A percentile compares a stretch with the other conserved stretches of the same genome.
These are phyloP conservation scores for Phytophthora pini DNA, from an alignment of 352 stramenopile genomes.

Conservation along the genomic window DNA sequence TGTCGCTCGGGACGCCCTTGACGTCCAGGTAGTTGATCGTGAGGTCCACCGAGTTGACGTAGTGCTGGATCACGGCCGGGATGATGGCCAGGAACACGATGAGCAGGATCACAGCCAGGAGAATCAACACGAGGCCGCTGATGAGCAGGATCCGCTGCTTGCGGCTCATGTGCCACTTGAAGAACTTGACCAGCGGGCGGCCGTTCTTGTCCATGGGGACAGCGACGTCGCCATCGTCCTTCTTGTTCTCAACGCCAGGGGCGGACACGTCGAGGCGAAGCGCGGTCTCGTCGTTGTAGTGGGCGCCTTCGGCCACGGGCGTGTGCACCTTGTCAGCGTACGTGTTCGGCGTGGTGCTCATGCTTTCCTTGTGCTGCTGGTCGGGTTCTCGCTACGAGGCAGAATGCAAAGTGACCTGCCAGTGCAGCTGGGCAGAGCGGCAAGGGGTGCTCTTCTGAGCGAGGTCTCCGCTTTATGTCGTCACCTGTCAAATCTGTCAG, in stretches of 20 bases:
- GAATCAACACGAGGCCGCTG: conserved; percentile 42
- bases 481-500: conserved; percentile 14
- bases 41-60: conserved; percentile 62
- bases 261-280: conserved; percentile 38
- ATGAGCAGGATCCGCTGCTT: conserved; percentile 58
- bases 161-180: conserved; percentile 64
- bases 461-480: conserved; percentile 6
- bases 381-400: conserved; percentile 5
- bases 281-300: conserved; percentile 37
- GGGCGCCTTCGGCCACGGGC: conserved; percentile 29
- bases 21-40: conserved; percentile 76
- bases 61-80: conserved; percentile 64
- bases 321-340: conserved; percentile 32
- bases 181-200: conserved; percentile 45
- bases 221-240: conserved; percentile 35
- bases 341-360: conserved; percentile 24
- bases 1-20: conserved; percentile 43
- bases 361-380: conserved; percentile 12
- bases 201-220: conserved; percentile 31
- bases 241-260: conserved; percentile 37
- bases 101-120: conserved; percentile 57
- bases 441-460: conserved; percentile 4
- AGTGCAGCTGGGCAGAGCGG: not conserved
- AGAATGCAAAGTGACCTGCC: conserved; percentile 30
- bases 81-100: conserved; percentile 72